Conservation (phyloP, 352 stramenopile species). For the Halophytophthora batemanensis region DNA sequence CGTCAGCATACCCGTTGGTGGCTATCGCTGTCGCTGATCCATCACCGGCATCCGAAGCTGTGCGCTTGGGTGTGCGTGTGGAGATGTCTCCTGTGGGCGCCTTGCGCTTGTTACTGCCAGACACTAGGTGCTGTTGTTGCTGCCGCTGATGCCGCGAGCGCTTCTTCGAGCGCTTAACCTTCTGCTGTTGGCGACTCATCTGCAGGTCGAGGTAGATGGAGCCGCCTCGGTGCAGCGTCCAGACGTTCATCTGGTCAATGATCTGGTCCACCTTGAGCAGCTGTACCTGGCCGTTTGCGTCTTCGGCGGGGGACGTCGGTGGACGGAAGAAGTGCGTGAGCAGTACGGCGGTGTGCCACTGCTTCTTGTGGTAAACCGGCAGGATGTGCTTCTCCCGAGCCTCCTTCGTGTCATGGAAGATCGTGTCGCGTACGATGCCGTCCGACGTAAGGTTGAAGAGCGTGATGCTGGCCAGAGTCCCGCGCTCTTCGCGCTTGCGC, state of each 20-base stretch:
- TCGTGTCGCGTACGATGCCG: conserved; percentile 79
- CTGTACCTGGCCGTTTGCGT: conserved; percentile 71
- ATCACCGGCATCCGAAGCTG: conserved; percentile 24
- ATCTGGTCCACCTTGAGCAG: conserved; percentile 86
- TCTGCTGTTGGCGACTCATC: conserved; percentile 83
- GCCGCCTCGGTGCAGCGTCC: conserved; percentile 76
- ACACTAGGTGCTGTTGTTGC: conserved; percentile 13
- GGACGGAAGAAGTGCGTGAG: conserved; percentile 82
- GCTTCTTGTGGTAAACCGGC: conserved; percentile 83
- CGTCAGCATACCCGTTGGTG: conserved; percentile 23
- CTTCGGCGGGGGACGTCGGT: conserved; percentile 69
- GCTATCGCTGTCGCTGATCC: conserved; percentile 6
- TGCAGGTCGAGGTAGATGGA: conserved; percentile 87
- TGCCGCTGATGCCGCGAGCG: conserved; percentile 20
- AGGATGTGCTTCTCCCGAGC: conserved; percentile 81
- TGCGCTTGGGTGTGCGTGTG: conserved; percentile 37
- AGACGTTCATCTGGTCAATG: conserved; percentile 86
- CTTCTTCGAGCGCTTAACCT: conserved; percentile 70
- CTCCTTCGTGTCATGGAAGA: conserved; percentile 87
- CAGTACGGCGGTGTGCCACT: conserved; percentile 82
- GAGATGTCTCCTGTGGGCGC: conserved; percentile 26
- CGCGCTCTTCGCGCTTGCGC: conserved; percentile 77
- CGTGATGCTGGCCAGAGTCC: conserved; percentile 67
- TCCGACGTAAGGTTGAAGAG: conserved; percentile 88
- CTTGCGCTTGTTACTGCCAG: conserved; percentile 44